Conservation (phyloP, 2,329 filamentous ascomycete genomes). For the Neofusicoccum parvum region DNA sequence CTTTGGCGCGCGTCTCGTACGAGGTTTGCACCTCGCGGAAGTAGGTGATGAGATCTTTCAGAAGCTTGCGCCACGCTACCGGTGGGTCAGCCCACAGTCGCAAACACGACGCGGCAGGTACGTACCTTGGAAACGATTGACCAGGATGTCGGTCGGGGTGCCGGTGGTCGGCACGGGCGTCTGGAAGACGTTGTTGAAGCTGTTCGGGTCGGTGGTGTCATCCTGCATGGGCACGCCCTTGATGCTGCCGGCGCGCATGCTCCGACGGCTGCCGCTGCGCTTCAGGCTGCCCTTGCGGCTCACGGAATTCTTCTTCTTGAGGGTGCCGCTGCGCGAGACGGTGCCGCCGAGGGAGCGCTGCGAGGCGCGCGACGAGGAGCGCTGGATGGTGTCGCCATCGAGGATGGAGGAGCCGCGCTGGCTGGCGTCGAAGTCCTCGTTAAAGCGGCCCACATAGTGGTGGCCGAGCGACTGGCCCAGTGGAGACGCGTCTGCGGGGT, state of each 20-base stretch:
- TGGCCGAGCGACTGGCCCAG: slow-evolving; percentile 36
- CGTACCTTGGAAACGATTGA: slow-evolving; percentile 85
- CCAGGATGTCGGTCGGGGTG: slow-evolving; percentile 84
- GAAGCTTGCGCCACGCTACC: slow-evolving; percentile 86
- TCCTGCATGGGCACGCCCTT: slow-evolving; percentile 76
- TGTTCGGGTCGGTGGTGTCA: slow-evolving; percentile 62
- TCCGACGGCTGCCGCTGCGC: slow-evolving; percentile 78
- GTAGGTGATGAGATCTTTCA: slow-evolving; percentile 92
- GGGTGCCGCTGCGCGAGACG: slow-evolving; percentile 67
- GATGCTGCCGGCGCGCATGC: slow-evolving; percentile 83
- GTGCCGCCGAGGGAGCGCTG: slow-evolving; percentile 45
- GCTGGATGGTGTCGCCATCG: slow-evolving; percentile 56
- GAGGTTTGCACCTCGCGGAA: slow-evolving; percentile 89
- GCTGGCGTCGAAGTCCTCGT: slow-evolving; percentile 71
- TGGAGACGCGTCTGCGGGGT: slow-evolving; percentile 35
- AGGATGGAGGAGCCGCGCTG: slow-evolving; percentile 67
- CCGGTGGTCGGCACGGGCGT: slow-evolving; percentile 87
- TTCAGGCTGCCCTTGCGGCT: slow-evolving; percentile 73
- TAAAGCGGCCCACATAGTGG: slow-evolving; percentile 56
- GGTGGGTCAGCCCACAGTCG: background rate
- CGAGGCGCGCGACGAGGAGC: slow-evolving; percentile 62
- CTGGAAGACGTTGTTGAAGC: slow-evolving; percentile 81
- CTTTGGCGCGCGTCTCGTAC: slow-evolving; percentile 84
- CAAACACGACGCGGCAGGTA: slow-evolving; percentile 13
- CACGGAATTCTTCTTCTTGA: slow-evolving; percentile 86